Conservation (phyloP, 2,329 filamentous ascomycete species). For the Sphaerostilbella broomeana region DNA sequence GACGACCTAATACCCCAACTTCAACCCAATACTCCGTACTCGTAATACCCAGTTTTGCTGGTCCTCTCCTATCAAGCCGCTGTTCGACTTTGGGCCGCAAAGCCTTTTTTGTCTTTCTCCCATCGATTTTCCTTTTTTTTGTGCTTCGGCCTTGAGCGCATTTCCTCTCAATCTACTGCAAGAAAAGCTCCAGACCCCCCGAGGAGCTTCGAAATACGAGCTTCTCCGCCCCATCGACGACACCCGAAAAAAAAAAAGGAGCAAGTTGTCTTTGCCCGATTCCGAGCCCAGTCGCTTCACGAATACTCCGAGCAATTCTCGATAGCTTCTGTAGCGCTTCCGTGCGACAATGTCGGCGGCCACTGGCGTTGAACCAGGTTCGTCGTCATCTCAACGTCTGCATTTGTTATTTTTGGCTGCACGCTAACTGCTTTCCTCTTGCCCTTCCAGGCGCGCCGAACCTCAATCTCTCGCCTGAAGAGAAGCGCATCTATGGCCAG, state of each 20-base stretch:
- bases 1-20: slow-evolving; percentile 11
- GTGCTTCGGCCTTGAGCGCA: neutral
- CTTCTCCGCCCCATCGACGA: no score
- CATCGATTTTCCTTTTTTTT: neutral
- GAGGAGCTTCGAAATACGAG: neutral
- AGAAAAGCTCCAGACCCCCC: neutral
- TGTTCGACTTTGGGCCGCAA: slow-evolving; percentile 8
- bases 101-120: neutral
- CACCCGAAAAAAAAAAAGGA: no score
- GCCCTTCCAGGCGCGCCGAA: slow-evolving; percentile 48
- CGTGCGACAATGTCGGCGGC: slow-evolving; percentile 21
- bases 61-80: slow-evolving; percentile 2
- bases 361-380: slow-evolving; percentile 20
- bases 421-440: slow-evolving; percentile 15
- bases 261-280: no score
- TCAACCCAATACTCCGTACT: slow-evolving; percentile 14
- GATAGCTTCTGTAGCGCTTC: slow-evolving; percentile 8
- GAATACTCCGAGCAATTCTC: neutral
- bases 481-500: slow-evolving; percentile 89
- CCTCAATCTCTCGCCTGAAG: slow-evolving; percentile 81
- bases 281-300: no score
- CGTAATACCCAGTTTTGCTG: slow-evolving; percentile 7
- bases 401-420: neutral
- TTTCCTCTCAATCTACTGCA: no score
- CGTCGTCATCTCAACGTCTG: neutral